Base-by-base conservation (phyloP, 768 basidiomycete genomes). In the Pisolithus microcarpus region DNA sequence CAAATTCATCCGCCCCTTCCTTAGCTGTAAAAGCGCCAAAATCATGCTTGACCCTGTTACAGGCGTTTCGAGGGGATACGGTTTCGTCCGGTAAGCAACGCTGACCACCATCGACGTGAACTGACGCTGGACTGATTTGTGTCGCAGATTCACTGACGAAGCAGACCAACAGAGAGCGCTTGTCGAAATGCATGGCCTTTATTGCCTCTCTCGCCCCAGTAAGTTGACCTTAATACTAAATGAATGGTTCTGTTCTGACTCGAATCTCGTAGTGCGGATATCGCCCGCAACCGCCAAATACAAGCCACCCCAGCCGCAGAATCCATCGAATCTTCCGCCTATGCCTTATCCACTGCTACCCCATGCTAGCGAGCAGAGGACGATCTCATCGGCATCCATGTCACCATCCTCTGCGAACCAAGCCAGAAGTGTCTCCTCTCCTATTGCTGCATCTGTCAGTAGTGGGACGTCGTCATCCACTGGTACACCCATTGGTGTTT, bases 1-100 rank as follows among this genome's bases (percentile, higher is more conserved):
- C 18, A 88, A 89, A 65, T 87, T 91, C 57, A 91, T 94, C 49
- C 78, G 83, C 7, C 89, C 91, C 2, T 96, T 95, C 70, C 69
- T 81, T 36, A 93, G 90, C 65, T 93, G 91, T 70, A 92, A 91
- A 73, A 93, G 91, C 65, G 93, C 93, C 28, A 93, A 92, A 73
- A 95, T 91, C 57, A 93, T 93, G 91, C 72, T 91, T 44, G 91
- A 93, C 66, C 91, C 92, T 2, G 79, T 85, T 19, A 91, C 91
- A 5, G 91, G 91, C 16, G 81, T 91, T 19, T 91, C 88, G 26
- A 77, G 90, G 54, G 92, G 92, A 4, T 95, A 94, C 66, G 92
- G 92, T 26, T 95, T 95, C 62, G 92, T 96, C 37, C 78, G 93
- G 87, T 85, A 53, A 48, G 79, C 67, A 49, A 48, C 13, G 11